A percentile compares a stretch with the other conserved stretches of the same genome.
Conservation (phyloP, 495 filamentous ascomycete genomes). For the Penicillium arizonense region DNA sequence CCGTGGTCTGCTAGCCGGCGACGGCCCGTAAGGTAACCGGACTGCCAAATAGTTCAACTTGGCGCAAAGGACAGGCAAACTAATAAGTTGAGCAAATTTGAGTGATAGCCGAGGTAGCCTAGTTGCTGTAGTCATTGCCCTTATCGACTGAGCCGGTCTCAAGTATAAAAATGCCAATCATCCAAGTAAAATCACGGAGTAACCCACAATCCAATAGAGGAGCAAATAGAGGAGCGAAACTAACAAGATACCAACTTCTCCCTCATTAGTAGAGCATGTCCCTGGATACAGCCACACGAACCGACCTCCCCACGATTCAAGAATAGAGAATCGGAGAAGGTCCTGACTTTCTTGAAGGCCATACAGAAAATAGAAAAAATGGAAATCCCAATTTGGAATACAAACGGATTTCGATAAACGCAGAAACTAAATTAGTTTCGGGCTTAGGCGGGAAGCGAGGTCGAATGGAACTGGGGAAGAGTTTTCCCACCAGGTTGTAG, state of each 20-base stretch:
- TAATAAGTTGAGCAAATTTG: too few species aligned
- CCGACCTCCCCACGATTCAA: conserved; percentile 2
- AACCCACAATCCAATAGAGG: background rate
- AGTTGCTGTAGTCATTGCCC: too few species aligned
- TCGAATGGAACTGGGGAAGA: conserved; percentile 12
- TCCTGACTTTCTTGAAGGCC: background rate
- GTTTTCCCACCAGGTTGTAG: conserved; percentile 13
- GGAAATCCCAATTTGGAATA: conserved; percentile 5
- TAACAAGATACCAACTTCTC: conserved; percentile 10
- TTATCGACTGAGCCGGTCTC: too few species aligned
- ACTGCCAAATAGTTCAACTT: too few species aligned
- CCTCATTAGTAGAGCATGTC: conserved; percentile 2
- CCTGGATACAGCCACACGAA: conserved; percentile 6
- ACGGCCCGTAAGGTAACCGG: too few species aligned
- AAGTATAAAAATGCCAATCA: too few species aligned
- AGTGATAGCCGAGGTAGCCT: too few species aligned
- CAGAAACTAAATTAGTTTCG: conserved; percentile 10
- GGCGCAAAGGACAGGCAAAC: too few species aligned
- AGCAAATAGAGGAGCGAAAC: conserved; percentile 1
- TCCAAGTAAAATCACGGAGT: too few species aligned
- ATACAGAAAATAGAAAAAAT: conserved; percentile 9
- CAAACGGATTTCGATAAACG: background rate
- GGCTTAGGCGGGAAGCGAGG: conserved; percentile 11
- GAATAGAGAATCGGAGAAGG: background rate
- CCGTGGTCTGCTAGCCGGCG: too few species aligned